Base-by-base conservation (phyloP, 495 filamentous ascomycete genomes). In the Jackrogersella multiformis region DNA sequence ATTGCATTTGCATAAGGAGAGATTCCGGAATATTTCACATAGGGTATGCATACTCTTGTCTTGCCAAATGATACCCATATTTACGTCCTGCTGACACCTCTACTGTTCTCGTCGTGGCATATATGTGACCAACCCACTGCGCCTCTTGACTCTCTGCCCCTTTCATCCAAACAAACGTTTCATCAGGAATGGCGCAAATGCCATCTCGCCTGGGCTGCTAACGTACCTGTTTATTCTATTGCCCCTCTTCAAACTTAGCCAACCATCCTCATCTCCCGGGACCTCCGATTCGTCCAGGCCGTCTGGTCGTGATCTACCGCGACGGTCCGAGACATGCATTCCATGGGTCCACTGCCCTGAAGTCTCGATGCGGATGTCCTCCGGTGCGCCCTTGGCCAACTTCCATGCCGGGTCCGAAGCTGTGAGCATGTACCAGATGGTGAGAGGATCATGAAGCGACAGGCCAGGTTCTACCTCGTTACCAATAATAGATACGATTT, bases 291-390 rank as follows among this genome's bases (percentile, higher is more conserved):
- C 73, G 39, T 79, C 75, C 32, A 88, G 86, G 9, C 77, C 79
- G n/a, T 85, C 87, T 2, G 86, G 80, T 61, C 81, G 86, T 66
- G 87, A 87, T 44, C 85, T 76, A 44, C 78, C 83, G 12, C 95
- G 82, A 8, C 87, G 79, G 77, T 99, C 96, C 32, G 92, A 80
- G 15, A 98, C 84, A 74, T 92, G 93, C 89, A 93, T 92, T 1
- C 95, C 95, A 41, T 90, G 81, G 53, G 94, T 97, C 95, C 95
- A 99, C 77, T 98, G 94, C 4, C 95, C 95, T 28, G 83, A 74
- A 0, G 91, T 92, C 75, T 99, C 95, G 21, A 99, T 80, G 12
- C 95, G 84, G 52, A 98, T 89, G 77, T 99, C 95, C 74, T 86
- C 79, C 16, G 77, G 81, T 61, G 78, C 75, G 9, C 75, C 64